A percentile compares a stretch with the other conserved stretches of the same genome.
phyloP scores from a whole-genome alignment of 116 monocot genomes.

The Dioscorea cayenensis region DNA sequence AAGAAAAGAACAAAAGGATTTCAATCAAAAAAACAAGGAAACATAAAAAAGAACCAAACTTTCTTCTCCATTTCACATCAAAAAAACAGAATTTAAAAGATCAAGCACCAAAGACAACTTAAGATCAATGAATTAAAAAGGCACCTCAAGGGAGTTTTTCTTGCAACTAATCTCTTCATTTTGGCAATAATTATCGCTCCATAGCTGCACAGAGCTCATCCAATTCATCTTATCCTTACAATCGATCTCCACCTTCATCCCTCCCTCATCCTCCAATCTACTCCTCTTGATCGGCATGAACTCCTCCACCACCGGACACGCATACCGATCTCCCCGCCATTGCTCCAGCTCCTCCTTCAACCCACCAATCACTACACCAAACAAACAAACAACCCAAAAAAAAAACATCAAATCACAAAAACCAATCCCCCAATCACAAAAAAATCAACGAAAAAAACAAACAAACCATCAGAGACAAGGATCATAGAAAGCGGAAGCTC shows the following conservation, averaged over 20 bases:
- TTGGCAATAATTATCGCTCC: slow-evolving; percentile 46
- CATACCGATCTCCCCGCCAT: slow-evolving; percentile 12
- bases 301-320: slow-evolving; percentile 29
- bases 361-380: slow-evolving; percentile 40
- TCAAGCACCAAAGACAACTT: not conserved
- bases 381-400: not conserved
- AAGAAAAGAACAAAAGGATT: not conserved
- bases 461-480: slow-evolving; percentile 51
- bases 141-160: slow-evolving; percentile 10
- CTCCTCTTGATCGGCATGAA: slow-evolving; percentile 43
- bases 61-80: not conserved
- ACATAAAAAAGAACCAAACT: not conserved
- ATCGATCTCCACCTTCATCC: slow-evolving; percentile 36
- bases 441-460: not conserved
- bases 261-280: slow-evolving; percentile 35
- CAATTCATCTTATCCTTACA: slow-evolving; percentile 61
- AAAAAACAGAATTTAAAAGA: not conserved
- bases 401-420: slow-evolving; percentile 31
- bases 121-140: not conserved
- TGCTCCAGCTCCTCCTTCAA: slow-evolving; percentile 48
- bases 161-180: slow-evolving; percentile 5
- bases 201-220: slow-evolving; percentile 91
- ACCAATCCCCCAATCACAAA: not conserved
- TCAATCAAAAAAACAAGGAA: not conserved
- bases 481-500: slow-evolving; percentile 72